phyloP scores from a whole-genome alignment of 2,329 filamentous ascomycete genomes.

The Hymenoscyphus repandus region DNA sequence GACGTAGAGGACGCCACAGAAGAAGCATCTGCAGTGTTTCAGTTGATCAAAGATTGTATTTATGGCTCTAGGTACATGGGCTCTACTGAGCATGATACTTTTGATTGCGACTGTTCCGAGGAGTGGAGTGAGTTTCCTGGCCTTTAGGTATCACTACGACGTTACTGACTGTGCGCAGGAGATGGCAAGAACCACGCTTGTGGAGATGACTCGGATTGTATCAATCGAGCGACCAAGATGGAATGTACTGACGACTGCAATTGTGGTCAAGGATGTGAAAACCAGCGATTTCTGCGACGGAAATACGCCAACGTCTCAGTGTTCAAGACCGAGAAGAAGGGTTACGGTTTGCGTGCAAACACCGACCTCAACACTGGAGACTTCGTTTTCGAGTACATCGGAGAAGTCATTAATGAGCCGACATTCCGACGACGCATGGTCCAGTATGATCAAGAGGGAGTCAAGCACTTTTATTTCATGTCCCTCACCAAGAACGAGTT shows the following conservation, averaged over 20 bases:
- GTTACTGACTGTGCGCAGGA: slow-evolving; percentile 40
- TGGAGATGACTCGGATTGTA: slow-evolving; percentile 94
- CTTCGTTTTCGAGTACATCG: slow-evolving; percentile 97
- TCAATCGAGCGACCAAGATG: slow-evolving; percentile 97
- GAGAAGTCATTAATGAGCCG: slow-evolving; percentile 92
- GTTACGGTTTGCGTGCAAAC: slow-evolving; percentile 84
- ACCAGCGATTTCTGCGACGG: slow-evolving; percentile 88
- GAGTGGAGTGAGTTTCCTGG: slow-evolving; percentile 75
- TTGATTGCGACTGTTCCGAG: slow-evolving; percentile 93
- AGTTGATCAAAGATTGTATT: slow-evolving; percentile 76
- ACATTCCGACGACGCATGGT: slow-evolving; percentile 86
- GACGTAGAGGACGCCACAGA: slow-evolving; percentile 73
- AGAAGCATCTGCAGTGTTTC: slow-evolving; percentile 72
- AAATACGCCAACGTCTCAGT: slow-evolving; percentile 89
- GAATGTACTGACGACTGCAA: slow-evolving; percentile 85
- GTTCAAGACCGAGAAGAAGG: slow-evolving; percentile 97
- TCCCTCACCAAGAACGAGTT: slow-evolving; percentile 95
- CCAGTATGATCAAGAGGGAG: slow-evolving; percentile 91
- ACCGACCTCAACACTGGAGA: slow-evolving; percentile 72
- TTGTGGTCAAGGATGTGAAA: slow-evolving; percentile 83
- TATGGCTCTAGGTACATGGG: slow-evolving; percentile 92
- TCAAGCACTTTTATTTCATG: slow-evolving; percentile 99
- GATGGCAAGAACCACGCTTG: slow-evolving; percentile 74
- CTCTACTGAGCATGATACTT: slow-evolving; percentile 78
- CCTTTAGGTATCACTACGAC: neutral